Percentiles rank a stretch among this genome's conserved stretches.
phyloP scores from a whole-genome alignment of 345 rosid genomes.

The Ceriops zippeliana region DNA sequence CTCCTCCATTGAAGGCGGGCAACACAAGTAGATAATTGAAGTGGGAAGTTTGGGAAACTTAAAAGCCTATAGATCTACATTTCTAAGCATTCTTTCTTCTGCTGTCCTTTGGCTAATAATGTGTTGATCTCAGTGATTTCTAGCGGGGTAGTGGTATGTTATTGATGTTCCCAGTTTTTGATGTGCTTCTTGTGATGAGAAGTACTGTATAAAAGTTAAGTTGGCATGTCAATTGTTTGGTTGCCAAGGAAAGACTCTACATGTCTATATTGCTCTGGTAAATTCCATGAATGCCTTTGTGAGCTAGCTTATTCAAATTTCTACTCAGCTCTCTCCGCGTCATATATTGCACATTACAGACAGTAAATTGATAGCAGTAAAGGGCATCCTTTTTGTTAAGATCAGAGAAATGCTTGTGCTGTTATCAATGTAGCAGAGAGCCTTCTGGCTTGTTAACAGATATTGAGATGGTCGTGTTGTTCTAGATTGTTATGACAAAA shows the following conservation, averaged over 20 bases:
- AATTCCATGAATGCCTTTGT: no score
- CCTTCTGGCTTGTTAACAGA: no score
- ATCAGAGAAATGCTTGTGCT: no score
- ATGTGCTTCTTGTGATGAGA: neutral
- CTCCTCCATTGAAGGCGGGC: constrained; percentile 42
- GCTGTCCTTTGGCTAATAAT: constrained; percentile 3
- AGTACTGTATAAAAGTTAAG: constrained; percentile 12
- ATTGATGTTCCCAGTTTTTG: constrained; percentile 1
- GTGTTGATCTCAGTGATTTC: constrained; percentile 6
- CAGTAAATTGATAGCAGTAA: no score
- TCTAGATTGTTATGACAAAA: no score
- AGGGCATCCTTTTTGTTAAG: no score
- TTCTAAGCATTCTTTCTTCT: constrained; percentile 10
- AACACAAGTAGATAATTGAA: constrained; percentile 13
- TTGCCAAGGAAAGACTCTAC: neutral
- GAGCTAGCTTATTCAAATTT: neutral
- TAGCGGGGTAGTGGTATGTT: constrained; percentile 2
- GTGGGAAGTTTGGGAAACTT: neutral
- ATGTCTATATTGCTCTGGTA: neutral
- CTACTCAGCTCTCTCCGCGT: neutral
- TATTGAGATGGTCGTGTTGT: no score
- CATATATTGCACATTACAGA: neutral
- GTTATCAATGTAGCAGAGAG: no score
- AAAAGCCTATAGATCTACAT: neutral
- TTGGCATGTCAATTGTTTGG: neutral